Percentiles rank a stretch among this genome's conserved stretches.
These are phyloP conservation scores for Kodamaea kaohsiungensis DNA, from an alignment of 805 yeast species.

Conservation along the genomic window DNA sequence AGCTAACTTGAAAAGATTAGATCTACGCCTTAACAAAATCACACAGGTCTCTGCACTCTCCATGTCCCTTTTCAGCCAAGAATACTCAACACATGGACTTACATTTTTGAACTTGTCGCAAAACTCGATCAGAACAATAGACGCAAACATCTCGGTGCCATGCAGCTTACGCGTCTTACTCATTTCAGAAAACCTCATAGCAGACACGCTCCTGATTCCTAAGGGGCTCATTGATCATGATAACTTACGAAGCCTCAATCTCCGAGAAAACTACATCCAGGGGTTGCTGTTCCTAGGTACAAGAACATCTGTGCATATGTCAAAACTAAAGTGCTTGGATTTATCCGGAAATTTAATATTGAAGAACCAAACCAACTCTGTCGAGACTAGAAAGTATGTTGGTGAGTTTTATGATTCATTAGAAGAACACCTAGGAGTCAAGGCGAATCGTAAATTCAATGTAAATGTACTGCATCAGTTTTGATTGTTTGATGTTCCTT, in stretches of 20 bases:
- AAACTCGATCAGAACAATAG: constrained; percentile 9
- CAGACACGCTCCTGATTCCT: constrained; percentile 16
- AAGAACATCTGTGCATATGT: constrained; percentile 8
- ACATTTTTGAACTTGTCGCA: constrained; percentile 9
- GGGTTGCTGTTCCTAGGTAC: constrained; percentile 11
- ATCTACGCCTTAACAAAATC: constrained; percentile 24
- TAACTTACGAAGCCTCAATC: constrained; percentile 13
- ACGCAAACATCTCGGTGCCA: constrained; percentile 10
- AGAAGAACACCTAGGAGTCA: constrained; percentile 22
- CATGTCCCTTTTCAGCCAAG: constrained; percentile 6
- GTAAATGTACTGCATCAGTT: constrained; percentile 29
- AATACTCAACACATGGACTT: constrained; percentile 1
- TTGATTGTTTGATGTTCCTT: background rate
- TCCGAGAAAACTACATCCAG: constrained; percentile 20
- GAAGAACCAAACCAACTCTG: constrained; percentile 1
- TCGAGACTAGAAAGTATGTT: constrained; percentile 13
- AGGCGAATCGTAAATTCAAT: constrained; percentile 24
- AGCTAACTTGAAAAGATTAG: constrained; percentile 20
- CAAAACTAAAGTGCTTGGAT: constrained; percentile 15
- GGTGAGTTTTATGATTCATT: constrained; percentile 25
- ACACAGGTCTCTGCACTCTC: constrained; percentile 10
- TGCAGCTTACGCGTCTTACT: constrained; percentile 2
- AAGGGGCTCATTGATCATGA: constrained; percentile 14
- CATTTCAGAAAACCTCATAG: constrained; percentile 12
- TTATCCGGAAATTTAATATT: constrained; percentile 12